Base-by-base conservation (phyloP, 192 early-diverging fungal species). In the Endogone sp. region DNA sequence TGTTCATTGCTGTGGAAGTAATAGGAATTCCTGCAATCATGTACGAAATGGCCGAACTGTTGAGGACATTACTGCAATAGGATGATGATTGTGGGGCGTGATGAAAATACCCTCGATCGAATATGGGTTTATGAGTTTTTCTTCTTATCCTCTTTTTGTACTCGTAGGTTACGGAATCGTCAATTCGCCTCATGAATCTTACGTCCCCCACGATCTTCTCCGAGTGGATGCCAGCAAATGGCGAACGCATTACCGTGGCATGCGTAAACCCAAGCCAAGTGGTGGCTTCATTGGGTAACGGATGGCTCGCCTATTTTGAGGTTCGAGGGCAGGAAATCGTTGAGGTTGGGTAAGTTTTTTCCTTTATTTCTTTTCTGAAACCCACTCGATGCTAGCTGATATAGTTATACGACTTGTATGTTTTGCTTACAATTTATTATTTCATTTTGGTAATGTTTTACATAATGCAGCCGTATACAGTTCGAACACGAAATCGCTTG, bases 401-500 rank as follows among this genome's bases (percentile, higher is more conserved):
- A 21, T 64, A 59, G 29, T 73, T 71, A 2, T n/a, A n/a, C n/a
- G n/a, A n/a, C n/a, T n/a, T n/a, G n/a, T n/a, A n/a, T n/a, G n/a
- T n/a, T n/a, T n/a, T n/a, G n/a, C n/a, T n/a, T n/a, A n/a, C n/a
- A n/a, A n/a, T n/a, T n/a, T n/a, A n/a, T n/a, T n/a, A n/a, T n/a
- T n/a, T n/a, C n/a, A n/a, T n/a, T n/a, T n/a, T n/a, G n/a, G n/a
- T n/a, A n/a, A n/a, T n/a, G 4, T 44, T 44, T 13, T 44, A 44
- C 37, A 13, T 25, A n/a, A 22, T 58, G 21, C 58, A 75, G 74
- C 11, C 28, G 29, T 57, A 86, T 75, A 29, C 77, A 70, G 60
- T 75, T 94, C 30, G 84, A 79, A 20, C 73, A 88, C 59, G 89
- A 93, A 56, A 85, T 95, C 30, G 79, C 94, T 3, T 94, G 93